phyloP scores from a whole-genome alignment of 495 filamentous ascomycete species.

The Penicillium atrosanguineum region DNA sequence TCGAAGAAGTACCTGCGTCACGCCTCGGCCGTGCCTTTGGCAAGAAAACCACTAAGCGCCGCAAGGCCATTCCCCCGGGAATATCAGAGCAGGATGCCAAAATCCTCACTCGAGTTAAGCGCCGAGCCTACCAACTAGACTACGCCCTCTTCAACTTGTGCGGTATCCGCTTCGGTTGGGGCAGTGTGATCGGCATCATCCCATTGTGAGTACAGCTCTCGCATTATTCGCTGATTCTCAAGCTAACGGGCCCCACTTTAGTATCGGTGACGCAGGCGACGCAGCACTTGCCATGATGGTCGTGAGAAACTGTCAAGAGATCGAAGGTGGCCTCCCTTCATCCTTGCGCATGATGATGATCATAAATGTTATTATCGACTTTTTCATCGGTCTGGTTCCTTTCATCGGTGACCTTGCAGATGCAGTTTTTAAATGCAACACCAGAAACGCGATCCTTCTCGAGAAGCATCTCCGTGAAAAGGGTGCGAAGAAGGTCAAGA shows the following conservation, averaged over 20 bases:
- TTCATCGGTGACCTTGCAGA: conserved; percentile 84
- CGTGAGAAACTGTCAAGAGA: conserved; percentile 58
- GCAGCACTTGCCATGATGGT: conserved; percentile 59
- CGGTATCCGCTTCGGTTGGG: conserved; percentile 79
- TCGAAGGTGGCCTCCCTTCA: conserved; percentile 69
- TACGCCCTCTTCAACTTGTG: conserved; percentile 72
- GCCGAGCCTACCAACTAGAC: conserved; percentile 78
- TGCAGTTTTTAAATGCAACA: conserved; percentile 66
- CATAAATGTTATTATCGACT: conserved; percentile 73
- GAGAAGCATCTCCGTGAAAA: conserved; percentile 64
- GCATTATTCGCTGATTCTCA: background rate
- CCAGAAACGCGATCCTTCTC: conserved; percentile 71
- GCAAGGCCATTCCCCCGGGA: conserved; percentile 67
- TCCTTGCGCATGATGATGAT: conserved; percentile 63
- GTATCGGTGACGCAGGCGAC: conserved; percentile 75
- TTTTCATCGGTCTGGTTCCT: conserved; percentile 77
- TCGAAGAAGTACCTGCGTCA: conserved; percentile 68
- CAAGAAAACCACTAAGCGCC: conserved; percentile 61
- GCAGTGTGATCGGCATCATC: conserved; percentile 73
- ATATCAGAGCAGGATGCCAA: conserved; percentile 76
- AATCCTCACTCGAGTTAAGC: conserved; percentile 76
- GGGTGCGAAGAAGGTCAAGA: conserved; percentile 27
- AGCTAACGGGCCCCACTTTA: conserved; percentile 26
- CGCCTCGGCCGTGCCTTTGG: conserved; percentile 56
- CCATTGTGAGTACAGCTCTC: conserved; percentile 59